Base-by-base conservation (phyloP, 2,329 filamentous ascomycete species). In the Ascochyta clinopodiicola region DNA sequence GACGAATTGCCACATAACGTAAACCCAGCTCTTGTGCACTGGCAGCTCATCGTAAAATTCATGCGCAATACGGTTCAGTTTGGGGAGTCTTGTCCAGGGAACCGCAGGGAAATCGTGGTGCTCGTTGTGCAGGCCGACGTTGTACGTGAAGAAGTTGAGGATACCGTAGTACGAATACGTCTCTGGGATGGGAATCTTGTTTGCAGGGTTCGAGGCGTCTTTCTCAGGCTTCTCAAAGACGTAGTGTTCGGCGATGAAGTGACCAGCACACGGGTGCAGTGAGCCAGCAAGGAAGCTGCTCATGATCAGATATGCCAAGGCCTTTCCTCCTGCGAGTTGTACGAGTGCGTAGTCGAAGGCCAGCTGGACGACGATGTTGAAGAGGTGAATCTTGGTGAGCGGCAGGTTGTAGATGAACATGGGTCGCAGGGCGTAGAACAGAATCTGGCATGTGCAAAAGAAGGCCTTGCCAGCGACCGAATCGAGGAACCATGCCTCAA, bases 91-190 rank as follows among this genome's bases (percentile, higher is more conserved):
- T 9, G 92, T 97, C 95, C 95, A 99, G 0, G 95, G 94, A 42
- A 99, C 86, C 43, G 95, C 95, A 10, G 95, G 95, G 79, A 99
- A 99, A 77, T 99, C 95, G 76, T 99, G 95, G 78, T 99, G 95
- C 81, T 99, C 95, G 75, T 99, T 99, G 81, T 99, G 95, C 70
- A 97, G 81, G 48, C 95, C 95, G 40, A 99, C 95, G 68, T 99
- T 99, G 82, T 98, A 99, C 0, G 93, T 96, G 44, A 99, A 79
- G 68, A 92, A 78, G 79, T 99, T 99, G 62, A 98, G 84, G 0
- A 90, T 86, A 0, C 95, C 95, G 74, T 99, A 99, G 84, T 99
- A 99, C 43, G 89, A 94, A 80, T 92, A 99, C 1, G 95, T 99
- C 82, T 99, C 95, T 2, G 95, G 93, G 4, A 96, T 84, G 2